Evolutionary conservation across 1,139 yeast species (phyloP), one percentile per base, ranked within the genome.

Genomic region (Kodamaea arcana): DNA sequence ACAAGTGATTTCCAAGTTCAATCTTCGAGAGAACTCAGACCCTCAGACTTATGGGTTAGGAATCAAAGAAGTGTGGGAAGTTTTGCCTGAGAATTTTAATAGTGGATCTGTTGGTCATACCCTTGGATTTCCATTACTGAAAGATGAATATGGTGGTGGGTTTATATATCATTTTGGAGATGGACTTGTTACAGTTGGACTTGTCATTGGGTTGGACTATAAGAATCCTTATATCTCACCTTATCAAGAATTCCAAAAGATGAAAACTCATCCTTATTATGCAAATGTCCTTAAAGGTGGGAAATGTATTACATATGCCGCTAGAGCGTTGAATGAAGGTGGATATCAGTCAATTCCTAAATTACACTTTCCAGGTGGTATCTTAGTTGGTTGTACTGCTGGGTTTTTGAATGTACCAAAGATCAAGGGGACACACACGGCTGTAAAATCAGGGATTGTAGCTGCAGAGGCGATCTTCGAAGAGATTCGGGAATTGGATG

Each of bases 391-490:
- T 22, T 94, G 95, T 43, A 68, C 94, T 35, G 98, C 98, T 7
- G 98, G 98, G 1, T 90, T 92, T 58, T 76, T 92, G 73, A 92
- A 92, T 56, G 97, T 92, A 30, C 97, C 98, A 30, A 92, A 92
- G 58, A 84, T 92, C 52, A 92, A 92, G 63, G 98, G 98, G n/a
- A 83, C 97, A 0, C 98, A 92, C 56, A 90, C 97, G 1, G 97
- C 98, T 3, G 84, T 92, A 77, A 92, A 90, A 58, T 74, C 94
- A 9, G 98, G 97, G 24, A 82, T 92, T 72, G 63, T 92, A 21
- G 98, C 97, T 2, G 98, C 97, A 2, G 97, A 92, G 51, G 58
- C 75, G 17, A 83, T 88, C 27, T 87, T 69, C 50, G 72, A 75
- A n/a, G 69, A 61, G 29, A 62, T 87, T 25, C 59, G 72, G 29